Evolutionary conservation across 1,284 basidiomycete species (phyloP).

Genomic region (Sporisorium sorghi): DNA sequence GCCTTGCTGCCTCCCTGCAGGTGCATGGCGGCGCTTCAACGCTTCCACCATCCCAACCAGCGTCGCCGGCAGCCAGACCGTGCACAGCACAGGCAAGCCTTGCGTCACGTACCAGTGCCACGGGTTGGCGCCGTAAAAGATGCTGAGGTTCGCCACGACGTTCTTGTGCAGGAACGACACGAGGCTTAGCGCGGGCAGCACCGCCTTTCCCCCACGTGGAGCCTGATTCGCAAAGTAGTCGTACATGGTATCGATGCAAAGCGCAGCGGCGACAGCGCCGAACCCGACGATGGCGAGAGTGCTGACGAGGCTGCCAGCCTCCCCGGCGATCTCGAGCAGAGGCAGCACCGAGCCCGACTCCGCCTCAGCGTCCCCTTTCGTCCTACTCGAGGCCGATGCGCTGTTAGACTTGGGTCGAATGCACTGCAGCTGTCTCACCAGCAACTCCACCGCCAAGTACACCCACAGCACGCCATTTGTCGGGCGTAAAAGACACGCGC

Average conservation of each 20-base stretch:
- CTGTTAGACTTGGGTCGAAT: not conserved
- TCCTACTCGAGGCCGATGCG: not conserved
- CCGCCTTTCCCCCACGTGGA: constrained; percentile 25
- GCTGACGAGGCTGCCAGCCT: constrained; percentile 14
- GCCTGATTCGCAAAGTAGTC: constrained; percentile 72
- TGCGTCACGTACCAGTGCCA: constrained; percentile 92
- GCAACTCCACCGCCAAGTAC: constrained; percentile 70
- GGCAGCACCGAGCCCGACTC: constrained; percentile 18
- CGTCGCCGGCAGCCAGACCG: constrained; percentile 80
- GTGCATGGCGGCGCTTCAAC: not conserved
- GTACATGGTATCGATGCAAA: constrained; percentile 78
- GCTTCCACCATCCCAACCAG: constrained; percentile 73
- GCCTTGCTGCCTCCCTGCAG: not conserved
- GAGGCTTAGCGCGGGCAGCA: constrained; percentile 77
- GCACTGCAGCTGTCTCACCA: constrained; percentile 14
- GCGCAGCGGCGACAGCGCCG: constrained; percentile 70
- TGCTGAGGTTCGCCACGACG: constrained; percentile 75
- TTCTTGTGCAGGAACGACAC: constrained; percentile 85
- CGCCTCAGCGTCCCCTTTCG: not conserved
- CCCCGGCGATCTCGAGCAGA: constrained; percentile 26
- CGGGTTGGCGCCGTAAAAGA: constrained; percentile 90
- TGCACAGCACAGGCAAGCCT: constrained; percentile 81
- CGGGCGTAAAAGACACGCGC: constrained; percentile 83
- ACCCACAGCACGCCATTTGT: constrained; percentile 88
- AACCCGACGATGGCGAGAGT: constrained; percentile 50